Evolutionary conservation across 208 protist species (phyloP), one percentile per base, ranked within the genome.

Genomic region (Acanthamoeba culbertsoni): DNA sequence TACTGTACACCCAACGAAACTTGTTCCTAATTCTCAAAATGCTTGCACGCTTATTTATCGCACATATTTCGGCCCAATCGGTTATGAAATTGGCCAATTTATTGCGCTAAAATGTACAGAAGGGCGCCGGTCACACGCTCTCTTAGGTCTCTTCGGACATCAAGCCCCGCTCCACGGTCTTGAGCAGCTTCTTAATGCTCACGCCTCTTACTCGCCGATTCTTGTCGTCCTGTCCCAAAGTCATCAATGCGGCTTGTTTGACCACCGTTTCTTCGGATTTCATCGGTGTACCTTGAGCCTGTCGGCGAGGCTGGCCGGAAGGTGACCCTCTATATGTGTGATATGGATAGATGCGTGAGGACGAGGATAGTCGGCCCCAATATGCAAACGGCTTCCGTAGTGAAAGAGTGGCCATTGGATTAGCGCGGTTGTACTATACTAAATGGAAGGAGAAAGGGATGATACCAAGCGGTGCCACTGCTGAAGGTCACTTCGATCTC

Each of bases 131-230:
- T n/a, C n/a, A n/a, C n/a, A n/a, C n/a, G n/a, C n/a, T n/a, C n/a
- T n/a, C n/a, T n/a, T n/a, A n/a, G n/a, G n/a, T n/a, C n/a, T n/a
- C n/a, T n/a, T 53, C 37, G 71, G 71, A 35, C 71, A 2, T 7
- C 42, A 82, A n/a, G 12, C 20, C 12, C 20, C 20, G 37, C 71
- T 82, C 71, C 42, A 82, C 35, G 37, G 71, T 82, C 40, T 46
- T 82, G 71, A 82, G 71, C 8, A 82, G 71, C 43, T 82, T 82
- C 71, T 82, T 82, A 43, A 82, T 16, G 42, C 42, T 33, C 71
- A 82, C 42, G 10, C 71, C 71, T n/a, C 28, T 8, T 26, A 82
- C 71, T 82, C 71, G 71, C 53, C 71, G 71, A 16, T 82, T 82
- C 71, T 82, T 82, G 6, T 82, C 71, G 26, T 82, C 71, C 71